A percentile compares a stretch with the other conserved stretches of the same genome.
These are phyloP conservation scores for Entomortierella parvispora DNA, from an alignment of 192 early-diverging fungal genomes.

Conservation along the genomic window DNA sequence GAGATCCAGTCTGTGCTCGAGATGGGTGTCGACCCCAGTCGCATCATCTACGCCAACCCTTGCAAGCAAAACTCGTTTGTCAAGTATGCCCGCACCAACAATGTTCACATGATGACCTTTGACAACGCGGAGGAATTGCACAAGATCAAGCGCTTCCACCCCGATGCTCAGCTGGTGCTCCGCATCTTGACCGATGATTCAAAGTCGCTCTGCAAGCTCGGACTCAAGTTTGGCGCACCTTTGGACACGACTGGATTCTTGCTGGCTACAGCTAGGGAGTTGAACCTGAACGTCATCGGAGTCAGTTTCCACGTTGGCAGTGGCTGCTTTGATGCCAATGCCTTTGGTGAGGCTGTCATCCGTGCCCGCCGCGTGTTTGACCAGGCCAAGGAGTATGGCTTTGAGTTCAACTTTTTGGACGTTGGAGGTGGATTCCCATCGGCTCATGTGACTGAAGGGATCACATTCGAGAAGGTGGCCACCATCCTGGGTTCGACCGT, in stretches of 20 bases:
- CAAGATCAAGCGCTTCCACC: slow-evolving; percentile 87
- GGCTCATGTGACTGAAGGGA: slow-evolving; percentile 70
- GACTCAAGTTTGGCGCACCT: slow-evolving; percentile 95
- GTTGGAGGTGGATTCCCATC: slow-evolving; percentile 97
- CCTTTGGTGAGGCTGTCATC: slow-evolving; percentile 88
- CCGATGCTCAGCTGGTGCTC: slow-evolving; percentile 85
- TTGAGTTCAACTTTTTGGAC: slow-evolving; percentile 76
- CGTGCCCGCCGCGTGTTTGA: slow-evolving; percentile 90
- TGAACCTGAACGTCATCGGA: slow-evolving; percentile 90
- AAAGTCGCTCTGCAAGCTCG: slow-evolving; percentile 86
- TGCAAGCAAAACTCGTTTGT: slow-evolving; percentile 97
- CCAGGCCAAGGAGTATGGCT: slow-evolving; percentile 78
- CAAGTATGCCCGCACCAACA: slow-evolving; percentile 79
- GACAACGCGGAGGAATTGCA: slow-evolving; percentile 97
- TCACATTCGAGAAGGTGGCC: slow-evolving; percentile 87
- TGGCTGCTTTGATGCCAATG: slow-evolving; percentile 87
- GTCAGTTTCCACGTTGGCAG: slow-evolving; percentile 95
- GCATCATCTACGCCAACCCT: slow-evolving; percentile 97
- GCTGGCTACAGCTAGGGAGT: slow-evolving; percentile 75
- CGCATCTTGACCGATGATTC: slow-evolving; percentile 96
- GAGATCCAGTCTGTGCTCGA: slow-evolving; percentile 87
- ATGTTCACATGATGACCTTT: slow-evolving; percentile 96
- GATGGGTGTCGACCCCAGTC: slow-evolving; percentile 73
- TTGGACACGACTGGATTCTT: slow-evolving; percentile 72
- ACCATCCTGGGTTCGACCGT: slow-evolving; percentile 80